Conservation (phyloP, 306 rosid species). For the Pyrus communis region DNA sequence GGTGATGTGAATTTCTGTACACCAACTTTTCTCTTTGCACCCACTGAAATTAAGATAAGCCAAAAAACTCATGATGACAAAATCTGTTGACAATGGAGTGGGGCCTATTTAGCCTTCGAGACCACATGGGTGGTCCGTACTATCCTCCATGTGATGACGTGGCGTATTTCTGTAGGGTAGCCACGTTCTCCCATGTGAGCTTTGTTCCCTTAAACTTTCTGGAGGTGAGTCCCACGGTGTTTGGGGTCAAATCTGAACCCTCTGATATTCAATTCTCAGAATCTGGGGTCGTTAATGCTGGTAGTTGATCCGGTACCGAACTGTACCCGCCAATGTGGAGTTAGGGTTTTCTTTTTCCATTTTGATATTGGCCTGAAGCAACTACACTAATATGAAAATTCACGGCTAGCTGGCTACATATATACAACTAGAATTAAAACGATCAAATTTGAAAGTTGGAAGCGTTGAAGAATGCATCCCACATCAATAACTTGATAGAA, state of each 20-base stretch:
- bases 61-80: background rate
- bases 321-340: background rate
- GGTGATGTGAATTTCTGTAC: too few relatives aligned
- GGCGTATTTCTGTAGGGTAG: conserved; percentile 11
- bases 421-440: background rate
- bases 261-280: background rate
- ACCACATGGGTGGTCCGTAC: conserved; percentile 63
- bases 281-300: background rate
- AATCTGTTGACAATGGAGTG: background rate
- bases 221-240: conserved; percentile 11
- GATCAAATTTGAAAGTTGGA: background rate
- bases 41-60: background rate
- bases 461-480: too few relatives aligned
- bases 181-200: conserved; percentile 68
- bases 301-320: background rate
- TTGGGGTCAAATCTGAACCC: conserved; percentile 7
- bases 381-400: too few relatives aligned
- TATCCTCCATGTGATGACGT: conserved; percentile 39
- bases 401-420: background rate
- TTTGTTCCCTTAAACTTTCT: conserved; percentile 31
- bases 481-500: too few relatives aligned
- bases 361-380: background rate
- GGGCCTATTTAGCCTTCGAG: background rate
- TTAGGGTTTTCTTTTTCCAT: background rate
- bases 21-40: too few relatives aligned